phyloP scores from a whole-genome alignment of 2,329 filamentous ascomycete species.

The Fusarium setosum region DNA sequence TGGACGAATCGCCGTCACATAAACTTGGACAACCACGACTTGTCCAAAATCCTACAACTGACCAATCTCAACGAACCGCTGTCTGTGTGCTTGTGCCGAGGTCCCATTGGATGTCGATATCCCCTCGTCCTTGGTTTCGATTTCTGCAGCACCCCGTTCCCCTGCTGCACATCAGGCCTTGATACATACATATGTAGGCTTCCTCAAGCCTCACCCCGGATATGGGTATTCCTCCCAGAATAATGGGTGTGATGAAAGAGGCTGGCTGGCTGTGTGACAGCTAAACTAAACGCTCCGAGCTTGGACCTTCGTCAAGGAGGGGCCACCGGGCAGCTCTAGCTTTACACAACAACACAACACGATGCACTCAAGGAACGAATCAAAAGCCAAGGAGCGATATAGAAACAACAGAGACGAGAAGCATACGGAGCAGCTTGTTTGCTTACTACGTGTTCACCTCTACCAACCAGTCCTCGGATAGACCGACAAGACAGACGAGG shows the following conservation, averaged over 20 bases:
- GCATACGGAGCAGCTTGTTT: constrained; percentile 15
- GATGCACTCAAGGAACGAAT: constrained; percentile 15
- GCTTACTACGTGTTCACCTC: constrained; percentile 22
- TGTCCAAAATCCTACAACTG: constrained; percentile 14
- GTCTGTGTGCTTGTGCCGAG: neutral
- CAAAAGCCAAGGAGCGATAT: constrained; percentile 4
- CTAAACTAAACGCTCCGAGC: neutral
- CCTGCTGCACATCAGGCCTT: neutral
- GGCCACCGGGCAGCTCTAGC: neutral
- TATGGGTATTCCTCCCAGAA: constrained; percentile 12
- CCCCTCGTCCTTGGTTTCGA: neutral
- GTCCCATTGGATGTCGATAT: neutral
- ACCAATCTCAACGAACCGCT: constrained; percentile 1
- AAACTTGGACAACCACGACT: constrained; percentile 2
- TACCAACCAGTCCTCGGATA: neutral
- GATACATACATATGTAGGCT: constrained; percentile 1
- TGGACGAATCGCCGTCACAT: neutral
- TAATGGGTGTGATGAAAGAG: constrained; percentile 23
- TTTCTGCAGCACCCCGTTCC: constrained; percentile 12
- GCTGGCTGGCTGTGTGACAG: constrained; percentile 10
- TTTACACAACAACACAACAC: constrained; percentile 5
- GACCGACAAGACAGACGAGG: neutral
- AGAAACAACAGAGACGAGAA: constrained; percentile 27
- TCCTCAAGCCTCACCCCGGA: neutral
- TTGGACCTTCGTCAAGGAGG: neutral